phyloP scores from a whole-genome alignment of 2,329 filamentous ascomycete genomes.

The Ophiognomonia clavigignenti-juglandacearum region DNA sequence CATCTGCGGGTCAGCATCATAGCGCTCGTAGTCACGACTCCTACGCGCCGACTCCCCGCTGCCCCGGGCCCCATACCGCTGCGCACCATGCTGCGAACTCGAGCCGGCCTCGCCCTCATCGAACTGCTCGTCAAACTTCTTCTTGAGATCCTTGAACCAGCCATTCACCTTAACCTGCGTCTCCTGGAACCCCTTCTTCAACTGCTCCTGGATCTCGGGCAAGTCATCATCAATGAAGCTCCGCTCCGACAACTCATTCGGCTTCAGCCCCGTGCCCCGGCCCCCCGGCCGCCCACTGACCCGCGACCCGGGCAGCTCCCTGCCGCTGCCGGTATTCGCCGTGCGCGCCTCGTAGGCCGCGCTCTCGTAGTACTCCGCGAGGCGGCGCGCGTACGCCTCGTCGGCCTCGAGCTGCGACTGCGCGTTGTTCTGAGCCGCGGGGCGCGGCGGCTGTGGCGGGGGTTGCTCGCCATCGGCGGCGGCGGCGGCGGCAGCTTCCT shows the following conservation, averaged over 20 bases:
- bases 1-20: conserved; percentile 90
- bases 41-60: conserved; percentile 60
- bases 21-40: conserved; percentile 84
- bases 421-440: conserved; percentile 40
- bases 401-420: conserved; percentile 84
- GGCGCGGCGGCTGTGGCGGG: conserved; percentile 55
- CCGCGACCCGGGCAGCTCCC: conserved; percentile 13
- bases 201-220: conserved; percentile 85
- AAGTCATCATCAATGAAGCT: conserved; percentile 97
- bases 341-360: conserved; percentile 55
- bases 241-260: conserved; percentile 58
- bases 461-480: conserved; percentile 61
- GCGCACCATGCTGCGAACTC: conserved; percentile 35
- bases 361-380: conserved; percentile 84
- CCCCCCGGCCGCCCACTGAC: conserved; percentile 23
- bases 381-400: conserved; percentile 84
- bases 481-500: conserved; percentile 59
- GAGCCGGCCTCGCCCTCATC: conserved; percentile 61
- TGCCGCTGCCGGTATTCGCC: conserved; percentile 40
- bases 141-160: conserved; percentile 89
- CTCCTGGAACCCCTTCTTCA: conserved; percentile 90
- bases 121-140: conserved; percentile 87
- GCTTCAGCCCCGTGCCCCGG: conserved; percentile 45
- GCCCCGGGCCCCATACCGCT: conserved; percentile 33
- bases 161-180: conserved; percentile 90